Conservation (phyloP, 192 early-diverging fungal genomes). For the Coemansia sp. region DNA sequence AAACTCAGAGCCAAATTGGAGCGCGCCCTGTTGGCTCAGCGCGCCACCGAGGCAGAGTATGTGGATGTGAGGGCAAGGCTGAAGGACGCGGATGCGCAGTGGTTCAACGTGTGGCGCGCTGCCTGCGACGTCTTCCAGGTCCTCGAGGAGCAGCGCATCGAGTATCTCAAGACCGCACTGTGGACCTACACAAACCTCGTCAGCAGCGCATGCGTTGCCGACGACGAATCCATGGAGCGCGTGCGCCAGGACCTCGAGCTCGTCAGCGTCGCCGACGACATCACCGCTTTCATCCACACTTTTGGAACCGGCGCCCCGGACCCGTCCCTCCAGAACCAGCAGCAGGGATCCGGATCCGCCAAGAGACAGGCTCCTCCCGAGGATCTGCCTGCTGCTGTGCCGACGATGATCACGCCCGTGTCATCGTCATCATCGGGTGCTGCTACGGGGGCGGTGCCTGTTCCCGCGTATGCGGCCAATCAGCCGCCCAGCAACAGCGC, state of each 20-base stretch:
- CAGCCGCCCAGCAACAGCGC: background rate
- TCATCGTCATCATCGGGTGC: background rate
- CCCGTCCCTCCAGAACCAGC: slow-evolving; percentile 13
- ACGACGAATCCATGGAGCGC: slow-evolving; percentile 76
- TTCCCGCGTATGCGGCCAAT: background rate
- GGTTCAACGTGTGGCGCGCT: slow-evolving; percentile 48
- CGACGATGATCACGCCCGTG: background rate
- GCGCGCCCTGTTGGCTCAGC: slow-evolving; percentile 38
- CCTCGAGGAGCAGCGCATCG: slow-evolving; percentile 73
- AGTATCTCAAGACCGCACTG: slow-evolving; percentile 64
- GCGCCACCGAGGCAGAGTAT: slow-evolving; percentile 49
- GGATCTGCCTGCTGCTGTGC: background rate
- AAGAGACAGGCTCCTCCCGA: no score
- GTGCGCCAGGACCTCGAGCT: slow-evolving; percentile 67
- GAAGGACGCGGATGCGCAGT: slow-evolving; percentile 49
- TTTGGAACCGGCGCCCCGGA: slow-evolving; percentile 60
- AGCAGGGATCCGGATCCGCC: no score
- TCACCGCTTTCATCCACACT: slow-evolving; percentile 61
- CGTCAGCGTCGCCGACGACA: slow-evolving; percentile 63
- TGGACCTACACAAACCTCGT: slow-evolving; percentile 75
- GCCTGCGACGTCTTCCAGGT: slow-evolving; percentile 39
- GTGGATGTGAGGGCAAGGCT: slow-evolving; percentile 25
- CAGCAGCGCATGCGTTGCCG: slow-evolving; percentile 65
- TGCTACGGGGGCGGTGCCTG: background rate
- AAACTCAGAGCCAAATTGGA: slow-evolving; percentile 47